Evolutionary conservation across 305 asterid species (phyloP), one percentile per base, ranked within the genome.

Genomic region (Fraxinus paxiana): DNA sequence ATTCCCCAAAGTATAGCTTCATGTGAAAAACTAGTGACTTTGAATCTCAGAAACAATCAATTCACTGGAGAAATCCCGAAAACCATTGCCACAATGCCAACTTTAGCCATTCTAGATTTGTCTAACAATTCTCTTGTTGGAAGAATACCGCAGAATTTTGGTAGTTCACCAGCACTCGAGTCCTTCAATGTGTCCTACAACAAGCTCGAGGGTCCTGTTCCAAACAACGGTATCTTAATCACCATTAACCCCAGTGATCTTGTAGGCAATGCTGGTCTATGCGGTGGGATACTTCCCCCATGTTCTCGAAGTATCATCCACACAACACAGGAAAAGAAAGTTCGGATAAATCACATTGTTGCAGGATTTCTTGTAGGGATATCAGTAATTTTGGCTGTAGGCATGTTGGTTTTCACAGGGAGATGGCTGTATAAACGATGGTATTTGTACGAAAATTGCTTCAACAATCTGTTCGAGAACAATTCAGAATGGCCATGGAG

Each of bases 401-500:
- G 83, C 7, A 1, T 88, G 26, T 3, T 83, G 5, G 86, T 84
- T 43, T 84, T 90, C 17, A 54, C 84, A 1, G 90, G 85, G 65
- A 85, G 91, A 51, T 88, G 85, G 73, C 24, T 92, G 10, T 87
- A 89, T 31, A 85, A 78, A 13, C 86, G 88, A 26, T 89, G 96
- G 93, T 88, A 91, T 20, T n/a, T 91, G 46, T 90, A 87, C 79
- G 83, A 89, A 83, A 82, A 84, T 72, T 89, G 88, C 33, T 87
- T 90, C 74, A 70, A 91, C 2, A 89, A 89, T 18, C 83, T 77
- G 79, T 90, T 91, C 87, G 85, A 77, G 73, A 81, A 79, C 78
- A 78, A 81, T 82, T 79, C 92, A 0, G 94, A 90, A 41, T 90
- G 96, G 96, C 97, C 98, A 3, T 94, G 96, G 97, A 87, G 94